Base-by-base conservation (phyloP, 2,329 filamentous ascomycete genomes). In the Coniella vitis region DNA sequence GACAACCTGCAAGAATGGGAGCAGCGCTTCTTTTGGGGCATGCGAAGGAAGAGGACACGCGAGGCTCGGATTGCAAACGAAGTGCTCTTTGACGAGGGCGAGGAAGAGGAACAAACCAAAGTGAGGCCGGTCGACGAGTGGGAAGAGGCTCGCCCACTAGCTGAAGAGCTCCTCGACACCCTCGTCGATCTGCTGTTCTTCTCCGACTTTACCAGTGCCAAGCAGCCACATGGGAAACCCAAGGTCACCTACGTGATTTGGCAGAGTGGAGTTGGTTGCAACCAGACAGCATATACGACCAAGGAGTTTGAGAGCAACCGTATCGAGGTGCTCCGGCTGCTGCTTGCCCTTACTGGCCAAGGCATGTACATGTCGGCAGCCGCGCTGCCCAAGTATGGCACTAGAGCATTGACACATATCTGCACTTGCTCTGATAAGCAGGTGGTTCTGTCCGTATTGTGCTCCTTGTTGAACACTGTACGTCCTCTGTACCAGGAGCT, bases 251-350 rank as follows among this genome's bases (percentile, higher is more conserved):
- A 93, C 67, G 86, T 89, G 47, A 97, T 98, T 63, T 98, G 93
- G 93, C 90, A 96, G 69, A 97, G 88, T 62, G 93, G 93, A 41
- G 91, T 98, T 25, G 93, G 93, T 13, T 97, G 91, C 72, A 95
- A 95, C 65, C 87, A 86, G 14, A 81, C 90, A 4, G 83, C 94
- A 58, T 84, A 84, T 9, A 91, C 90, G 3, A 96, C 84, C 45
- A 95, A 89, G 65, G 90, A 97, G 60, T 85, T 88, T 51, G 93
- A 98, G 69, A 94, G 78, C 69, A 96, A 96, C 66, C 81, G 93
- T 51, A 90, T 86, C 56, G 93, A 98, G 68, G 85, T 96, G 25
- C 68, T 97, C 59, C 81, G 91, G 19, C 72, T 98, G 49, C 76
- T 98, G 36, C 74, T 98, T 56, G 90, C 90, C 0, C 69, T 98